Percentiles rank a stretch among this genome's conserved stretches.
Evolutionary conservation across 1,139 yeast genomes (phyloP).

Genomic region (Blastobotrys indianensis): DNA sequence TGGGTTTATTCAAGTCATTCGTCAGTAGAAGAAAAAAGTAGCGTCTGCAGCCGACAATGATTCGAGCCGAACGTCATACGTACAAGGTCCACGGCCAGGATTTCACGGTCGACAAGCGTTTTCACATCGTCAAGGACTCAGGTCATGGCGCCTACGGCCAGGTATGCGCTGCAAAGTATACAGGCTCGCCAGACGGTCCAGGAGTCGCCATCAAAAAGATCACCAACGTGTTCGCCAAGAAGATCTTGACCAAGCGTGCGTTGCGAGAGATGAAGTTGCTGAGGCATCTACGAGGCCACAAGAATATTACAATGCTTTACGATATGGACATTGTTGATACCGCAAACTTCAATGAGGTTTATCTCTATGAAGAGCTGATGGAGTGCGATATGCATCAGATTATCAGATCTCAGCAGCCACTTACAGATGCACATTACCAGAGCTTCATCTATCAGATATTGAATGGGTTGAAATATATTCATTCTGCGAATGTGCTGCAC

Average conservation of each 20-base stretch:
- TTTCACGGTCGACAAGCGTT: slow-evolving; percentile 78
- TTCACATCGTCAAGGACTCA: slow-evolving; percentile 79
- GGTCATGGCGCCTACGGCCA: slow-evolving; percentile 98
- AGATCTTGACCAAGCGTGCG: slow-evolving; percentile 84
- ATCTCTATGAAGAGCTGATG: slow-evolving; percentile 90
- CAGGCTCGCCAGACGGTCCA: slow-evolving; percentile 52
- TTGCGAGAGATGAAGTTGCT: slow-evolving; percentile 80
- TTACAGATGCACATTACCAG: slow-evolving; percentile 93
- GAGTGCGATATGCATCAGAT: slow-evolving; percentile 98
- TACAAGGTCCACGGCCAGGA: slow-evolving; percentile 81
- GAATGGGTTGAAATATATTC: slow-evolving; percentile 90
- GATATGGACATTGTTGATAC: slow-evolving; percentile 90
- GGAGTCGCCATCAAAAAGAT: slow-evolving; percentile 86
- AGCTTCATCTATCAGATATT: slow-evolving; percentile 85
- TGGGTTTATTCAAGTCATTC: no score
- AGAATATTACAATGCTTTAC: slow-evolving; percentile 87
- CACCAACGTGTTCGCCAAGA: slow-evolving; percentile 84
- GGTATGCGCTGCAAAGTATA: slow-evolving; percentile 86
- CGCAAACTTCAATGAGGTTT: slow-evolving; percentile 80
- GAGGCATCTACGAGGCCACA: slow-evolving; percentile 77
- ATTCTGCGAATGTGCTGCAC: slow-evolving; percentile 92
- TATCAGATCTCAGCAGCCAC: slow-evolving; percentile 85
- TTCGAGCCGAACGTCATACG: slow-evolving; percentile 31
- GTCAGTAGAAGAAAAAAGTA: no score
- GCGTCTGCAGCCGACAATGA: slow-evolving; percentile 16